A percentile compares a stretch with the other conserved stretches of the same genome.
These are phyloP conservation scores for Skeletonema potamos DNA, from an alignment of 108 stramenopile species.

Conservation along the genomic window DNA sequence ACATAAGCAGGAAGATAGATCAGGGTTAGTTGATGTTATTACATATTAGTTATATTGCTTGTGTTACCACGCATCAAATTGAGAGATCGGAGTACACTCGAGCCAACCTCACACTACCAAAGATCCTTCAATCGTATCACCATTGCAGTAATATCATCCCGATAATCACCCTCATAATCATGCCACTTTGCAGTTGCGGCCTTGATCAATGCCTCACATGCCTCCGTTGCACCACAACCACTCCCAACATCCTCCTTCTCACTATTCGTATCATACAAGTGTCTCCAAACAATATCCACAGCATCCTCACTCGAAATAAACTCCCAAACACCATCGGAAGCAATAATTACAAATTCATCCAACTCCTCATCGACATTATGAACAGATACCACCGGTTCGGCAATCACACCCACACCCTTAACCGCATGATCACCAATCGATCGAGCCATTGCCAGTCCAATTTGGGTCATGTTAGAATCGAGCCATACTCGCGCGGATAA, in stretches of 20 bases:
- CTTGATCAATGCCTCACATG: slow-evolving; percentile 88
- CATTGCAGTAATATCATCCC: slow-evolving; percentile 96
- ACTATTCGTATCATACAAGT: slow-evolving; percentile 32
- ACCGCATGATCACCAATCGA: slow-evolving; percentile 96
- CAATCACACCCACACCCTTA: slow-evolving; percentile 88
- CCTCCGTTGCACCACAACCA: slow-evolving; percentile 57
- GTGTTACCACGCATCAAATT: too few species aligned
- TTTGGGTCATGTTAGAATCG: slow-evolving; percentile 85
- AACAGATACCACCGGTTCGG: slow-evolving; percentile 85
- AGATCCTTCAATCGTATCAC: slow-evolving; percentile 74
- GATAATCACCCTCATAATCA: slow-evolving; percentile 94
- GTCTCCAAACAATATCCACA: slow-evolving; percentile 64
- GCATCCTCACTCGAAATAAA: slow-evolving; percentile 82
- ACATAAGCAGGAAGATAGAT: too few species aligned
- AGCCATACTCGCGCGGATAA: slow-evolving; percentile 92
- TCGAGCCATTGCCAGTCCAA: slow-evolving; percentile 94
- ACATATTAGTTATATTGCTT: too few species aligned
- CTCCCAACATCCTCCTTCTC: not conserved
- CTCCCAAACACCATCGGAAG: slow-evolving; percentile 97
- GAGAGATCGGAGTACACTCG: too few species aligned
- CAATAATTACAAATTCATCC: slow-evolving; percentile 89
- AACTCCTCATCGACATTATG: slow-evolving; percentile 54
- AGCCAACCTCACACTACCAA: too few species aligned
- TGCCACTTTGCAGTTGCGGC: slow-evolving; percentile 89
- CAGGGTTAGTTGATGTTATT: too few species aligned